Evolutionary conservation across 1,284 basidiomycete species (phyloP).

Genomic region (Ceratobasidium sp.): DNA sequence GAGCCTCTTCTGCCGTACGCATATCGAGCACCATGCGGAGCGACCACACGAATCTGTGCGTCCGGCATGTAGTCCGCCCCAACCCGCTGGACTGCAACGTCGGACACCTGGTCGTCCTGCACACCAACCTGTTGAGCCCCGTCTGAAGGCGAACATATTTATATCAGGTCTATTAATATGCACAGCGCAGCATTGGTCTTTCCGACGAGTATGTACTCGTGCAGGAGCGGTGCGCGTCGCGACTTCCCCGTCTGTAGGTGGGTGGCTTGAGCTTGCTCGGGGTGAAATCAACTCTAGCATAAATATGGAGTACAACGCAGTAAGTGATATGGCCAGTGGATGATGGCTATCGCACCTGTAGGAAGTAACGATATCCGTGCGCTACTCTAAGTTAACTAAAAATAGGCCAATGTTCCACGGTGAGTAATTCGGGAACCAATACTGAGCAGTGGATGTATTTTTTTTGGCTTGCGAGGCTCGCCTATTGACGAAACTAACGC

Average conservation of each 20-base stretch:
- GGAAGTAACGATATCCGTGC: constrained; percentile 31
- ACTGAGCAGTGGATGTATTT: background rate
- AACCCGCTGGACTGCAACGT: constrained; percentile 25
- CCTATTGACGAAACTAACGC: background rate
- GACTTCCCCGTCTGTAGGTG: constrained; percentile 35
- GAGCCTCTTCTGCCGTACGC: background rate
- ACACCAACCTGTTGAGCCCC: background rate
- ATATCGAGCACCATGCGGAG: constrained; percentile 1
- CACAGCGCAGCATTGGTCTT: constrained; percentile 14
- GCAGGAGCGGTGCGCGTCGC: constrained; percentile 13
- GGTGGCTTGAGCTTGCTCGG: constrained; percentile 10
- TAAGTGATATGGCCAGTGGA: background rate
- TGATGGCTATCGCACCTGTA: background rate
- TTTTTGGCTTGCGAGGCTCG: background rate
- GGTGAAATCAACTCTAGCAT: background rate
- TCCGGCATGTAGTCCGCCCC: constrained; percentile 14
- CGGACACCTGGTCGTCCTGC: background rate
- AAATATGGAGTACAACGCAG: background rate
- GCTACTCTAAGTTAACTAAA: constrained; percentile 1
- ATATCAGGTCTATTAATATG: constrained; percentile 27
- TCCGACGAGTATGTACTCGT: constrained; percentile 37
- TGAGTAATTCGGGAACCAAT: background rate
- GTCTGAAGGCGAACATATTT: constrained; percentile 5
- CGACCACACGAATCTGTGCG: constrained; percentile 2
- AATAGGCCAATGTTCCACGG: background rate